Evolutionary conservation across 208 protist species (phyloP), one percentile per base, ranked within the genome.

Genomic region (Trypanosoma caninum): DNA sequence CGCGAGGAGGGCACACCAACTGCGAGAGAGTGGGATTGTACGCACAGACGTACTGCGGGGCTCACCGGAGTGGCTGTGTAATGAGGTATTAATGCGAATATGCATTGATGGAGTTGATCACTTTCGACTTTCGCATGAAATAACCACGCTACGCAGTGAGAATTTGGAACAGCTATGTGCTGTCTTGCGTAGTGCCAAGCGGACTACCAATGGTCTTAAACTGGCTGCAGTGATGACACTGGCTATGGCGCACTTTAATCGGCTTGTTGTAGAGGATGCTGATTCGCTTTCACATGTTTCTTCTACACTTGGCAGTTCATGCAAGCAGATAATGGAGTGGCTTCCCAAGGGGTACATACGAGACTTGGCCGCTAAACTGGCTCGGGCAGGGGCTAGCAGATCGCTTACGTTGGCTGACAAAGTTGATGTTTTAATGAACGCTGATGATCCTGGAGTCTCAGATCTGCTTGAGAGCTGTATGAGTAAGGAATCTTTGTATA

Each of bases 21-120:
- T 92, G 48, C 40, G 52, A 18, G 46, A 54, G 30, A 83, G 71
- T 69, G 69, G 67, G 10, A 58, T 82, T 44, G 28, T 61, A n/a
- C 71, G 33, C 9, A 46, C 33, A 10, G 51, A 53, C 47, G 52
- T 50, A 25, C 25, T 63, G 35, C n/a, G 28, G 14, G 77, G 71
- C 18, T 80, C 86, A 13, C 66, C 72, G 30, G 59, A 65, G 35
- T 93, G 87, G 84, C 42, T 93, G 42, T 69, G 75, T 45, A 61
- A 84, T 40, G 63, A 80, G 40, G 70, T 89, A 35, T 78, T 90
- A 59, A 76, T 78, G 42, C 45, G 53, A 27, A 79, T 93, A 28
- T 88, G 79, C 64, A 66, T 82, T n/a, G 72, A 87, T 45, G 77
- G 78, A 57, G 60, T 75, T 34, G 75, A 84, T 59, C 65, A 89